Evolutionary conservation across 345 rosid genomes (phyloP).

Genomic region (Trapa bicornis): DNA sequence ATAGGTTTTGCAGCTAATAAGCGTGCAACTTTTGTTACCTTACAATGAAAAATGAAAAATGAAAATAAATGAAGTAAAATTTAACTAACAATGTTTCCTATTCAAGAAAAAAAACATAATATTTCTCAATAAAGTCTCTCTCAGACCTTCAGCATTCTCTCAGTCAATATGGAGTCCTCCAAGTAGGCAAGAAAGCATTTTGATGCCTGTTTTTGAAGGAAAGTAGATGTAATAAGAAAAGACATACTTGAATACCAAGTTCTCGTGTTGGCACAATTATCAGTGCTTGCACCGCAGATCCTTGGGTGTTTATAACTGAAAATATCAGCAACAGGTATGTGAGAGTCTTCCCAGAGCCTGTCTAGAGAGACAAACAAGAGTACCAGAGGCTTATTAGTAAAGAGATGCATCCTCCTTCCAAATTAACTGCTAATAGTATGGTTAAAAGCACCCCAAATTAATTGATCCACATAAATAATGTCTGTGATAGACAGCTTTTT

Average conservation of each 20-base stretch:
- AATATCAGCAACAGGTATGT: slow-evolving; percentile 62
- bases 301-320: slow-evolving; percentile 48
- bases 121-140: neutral
- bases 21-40: slow-evolving; percentile 79
- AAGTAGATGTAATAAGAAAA: neutral
- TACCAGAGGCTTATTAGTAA: slow-evolving; percentile 4
- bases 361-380: slow-evolving; percentile 33
- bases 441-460: neutral
- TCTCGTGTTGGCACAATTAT: slow-evolving; percentile 86
- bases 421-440: neutral
- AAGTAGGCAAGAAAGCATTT: neutral
- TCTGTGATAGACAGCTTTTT: neutral
- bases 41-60: slow-evolving; percentile 10
- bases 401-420: neutral
- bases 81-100: neutral
- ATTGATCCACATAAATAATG: neutral
- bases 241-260: slow-evolving; percentile 82
- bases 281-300: slow-evolving; percentile 74
- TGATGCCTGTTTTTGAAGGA: neutral
- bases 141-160: neutral
- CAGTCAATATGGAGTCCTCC: neutral
- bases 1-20: slow-evolving; percentile 55
- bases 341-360: slow-evolving; percentile 94
- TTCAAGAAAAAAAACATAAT: too few species aligned
- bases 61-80: slow-evolving; percentile 1